phyloP scores from a whole-genome alignment of 2,329 filamentous ascomycete genomes.

The Talaromyces sp. region DNA sequence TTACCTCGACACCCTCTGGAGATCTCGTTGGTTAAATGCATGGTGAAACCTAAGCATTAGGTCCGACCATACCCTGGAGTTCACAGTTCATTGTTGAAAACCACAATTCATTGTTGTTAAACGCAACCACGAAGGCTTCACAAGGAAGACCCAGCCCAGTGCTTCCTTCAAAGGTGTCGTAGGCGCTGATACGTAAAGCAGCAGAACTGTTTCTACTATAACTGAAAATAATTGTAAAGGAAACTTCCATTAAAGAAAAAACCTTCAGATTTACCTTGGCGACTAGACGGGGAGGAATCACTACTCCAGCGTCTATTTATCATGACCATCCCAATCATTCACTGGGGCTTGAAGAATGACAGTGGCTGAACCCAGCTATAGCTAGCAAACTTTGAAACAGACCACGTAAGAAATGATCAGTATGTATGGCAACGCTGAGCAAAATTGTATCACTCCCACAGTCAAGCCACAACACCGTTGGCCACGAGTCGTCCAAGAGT shows the following conservation, averaged over 20 bases:
- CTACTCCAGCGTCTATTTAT: neutral
- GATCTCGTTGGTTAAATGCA: neutral
- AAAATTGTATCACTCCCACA: constrained; percentile 1
- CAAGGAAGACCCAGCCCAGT: too few species aligned
- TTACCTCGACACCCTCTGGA: neutral
- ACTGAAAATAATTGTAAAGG: neutral
- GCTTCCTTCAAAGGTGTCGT: too few species aligned
- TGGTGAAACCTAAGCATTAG: neutral
- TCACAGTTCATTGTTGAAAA: neutral
- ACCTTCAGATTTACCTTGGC: neutral
- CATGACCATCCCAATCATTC: neutral
- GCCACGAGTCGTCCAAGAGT: neutral
- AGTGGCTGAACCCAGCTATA: neutral
- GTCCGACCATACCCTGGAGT: neutral
- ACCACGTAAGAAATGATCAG: neutral
- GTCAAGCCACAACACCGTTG: neutral
- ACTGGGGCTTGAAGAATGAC: neutral
- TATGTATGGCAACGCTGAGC: neutral
- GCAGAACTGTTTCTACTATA: neutral
- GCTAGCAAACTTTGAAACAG: neutral
- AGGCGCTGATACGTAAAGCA: neutral
- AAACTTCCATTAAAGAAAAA: neutral
- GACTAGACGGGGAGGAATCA: neutral
- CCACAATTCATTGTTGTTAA: neutral
- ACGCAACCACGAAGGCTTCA: too few species aligned